phyloP scores from a whole-genome alignment of 495 filamentous ascomycete genomes.

The Ramalina intermedia region DNA sequence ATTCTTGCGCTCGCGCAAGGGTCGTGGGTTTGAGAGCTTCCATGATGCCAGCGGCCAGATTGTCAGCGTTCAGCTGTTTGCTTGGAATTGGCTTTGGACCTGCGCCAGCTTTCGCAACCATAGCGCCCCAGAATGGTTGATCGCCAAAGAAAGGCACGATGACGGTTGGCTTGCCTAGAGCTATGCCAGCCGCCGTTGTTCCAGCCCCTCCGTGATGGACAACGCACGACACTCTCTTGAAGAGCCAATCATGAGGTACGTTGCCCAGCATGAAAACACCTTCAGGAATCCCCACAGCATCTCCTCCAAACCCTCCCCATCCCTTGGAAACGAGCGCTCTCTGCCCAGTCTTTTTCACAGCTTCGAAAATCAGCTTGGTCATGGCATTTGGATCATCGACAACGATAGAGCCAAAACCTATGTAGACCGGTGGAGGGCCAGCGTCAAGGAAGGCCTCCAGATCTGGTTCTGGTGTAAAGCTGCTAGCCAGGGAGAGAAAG shows the following conservation, averaged over 20 bases:
- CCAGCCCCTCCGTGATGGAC: constrained; percentile 76
- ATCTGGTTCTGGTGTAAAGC: constrained; percentile 48
- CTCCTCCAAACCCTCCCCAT: constrained; percentile 61
- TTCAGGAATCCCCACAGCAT: constrained; percentile 43
- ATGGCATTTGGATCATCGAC: constrained; percentile 57
- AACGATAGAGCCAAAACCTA: constrained; percentile 73
- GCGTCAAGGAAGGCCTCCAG: constrained; percentile 48
- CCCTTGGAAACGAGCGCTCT: constrained; percentile 67
- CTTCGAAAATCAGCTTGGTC: constrained; percentile 54
- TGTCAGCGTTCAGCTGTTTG: constrained; percentile 48
- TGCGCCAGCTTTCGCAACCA: constrained; percentile 57
- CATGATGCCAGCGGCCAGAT: constrained; percentile 46
- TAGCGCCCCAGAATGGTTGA: constrained; percentile 70
- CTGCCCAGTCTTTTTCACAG: constrained; percentile 47
- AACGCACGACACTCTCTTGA: constrained; percentile 57
- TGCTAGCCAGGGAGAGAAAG: constrained; percentile 49
- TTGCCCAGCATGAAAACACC: constrained; percentile 67
- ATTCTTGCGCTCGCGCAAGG: constrained; percentile 36
- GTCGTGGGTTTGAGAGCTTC: constrained; percentile 43
- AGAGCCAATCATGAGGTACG: constrained; percentile 73
- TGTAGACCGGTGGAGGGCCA: constrained; percentile 61
- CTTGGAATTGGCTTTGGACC: constrained; percentile 59
- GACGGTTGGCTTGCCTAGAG: constrained; percentile 52
- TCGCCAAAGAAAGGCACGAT: constrained; percentile 80
- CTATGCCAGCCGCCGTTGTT: constrained; percentile 63